Conservation (phyloP, 306 rosid species). For the Styphnolobium japonicum region DNA sequence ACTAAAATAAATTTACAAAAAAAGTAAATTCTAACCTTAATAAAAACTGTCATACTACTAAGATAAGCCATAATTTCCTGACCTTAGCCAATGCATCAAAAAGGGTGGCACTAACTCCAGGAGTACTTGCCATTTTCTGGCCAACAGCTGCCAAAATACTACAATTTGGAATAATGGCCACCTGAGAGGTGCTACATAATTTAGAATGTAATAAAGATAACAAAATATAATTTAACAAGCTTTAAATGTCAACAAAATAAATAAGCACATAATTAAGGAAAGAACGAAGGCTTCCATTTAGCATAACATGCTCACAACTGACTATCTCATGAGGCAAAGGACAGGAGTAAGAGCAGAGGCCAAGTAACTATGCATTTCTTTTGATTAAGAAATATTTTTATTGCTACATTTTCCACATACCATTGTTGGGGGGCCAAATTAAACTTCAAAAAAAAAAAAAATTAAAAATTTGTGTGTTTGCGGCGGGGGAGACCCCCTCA, state of each 20-base stretch:
- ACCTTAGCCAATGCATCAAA: constrained; percentile 87
- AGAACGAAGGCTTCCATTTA: background rate
- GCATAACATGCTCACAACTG: background rate
- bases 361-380: background rate
- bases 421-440: too few relatives aligned
- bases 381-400: background rate
- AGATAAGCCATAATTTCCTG: constrained; percentile 14
- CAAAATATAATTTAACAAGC: background rate
- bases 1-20: background rate
- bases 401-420: background rate
- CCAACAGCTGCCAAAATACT: constrained; percentile 88
- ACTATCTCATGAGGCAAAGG: background rate
- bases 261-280: background rate
- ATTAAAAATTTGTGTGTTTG: too few relatives aligned
- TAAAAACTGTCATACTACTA: background rate
- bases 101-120: constrained; percentile 85
- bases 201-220: background rate
- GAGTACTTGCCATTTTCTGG: constrained; percentile 88
- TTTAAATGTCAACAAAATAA: background rate
- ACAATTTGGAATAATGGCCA: constrained; percentile 66
- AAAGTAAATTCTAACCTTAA: background rate
- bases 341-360: background rate
- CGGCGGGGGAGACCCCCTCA: too few relatives aligned
- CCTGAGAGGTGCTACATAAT: constrained; percentile 41
- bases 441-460: too few relatives aligned